These are phyloP conservation scores for Allantophomopsis cytisporea DNA, from an alignment of 2,329 filamentous ascomycete genomes.

Conservation along the genomic window DNA sequence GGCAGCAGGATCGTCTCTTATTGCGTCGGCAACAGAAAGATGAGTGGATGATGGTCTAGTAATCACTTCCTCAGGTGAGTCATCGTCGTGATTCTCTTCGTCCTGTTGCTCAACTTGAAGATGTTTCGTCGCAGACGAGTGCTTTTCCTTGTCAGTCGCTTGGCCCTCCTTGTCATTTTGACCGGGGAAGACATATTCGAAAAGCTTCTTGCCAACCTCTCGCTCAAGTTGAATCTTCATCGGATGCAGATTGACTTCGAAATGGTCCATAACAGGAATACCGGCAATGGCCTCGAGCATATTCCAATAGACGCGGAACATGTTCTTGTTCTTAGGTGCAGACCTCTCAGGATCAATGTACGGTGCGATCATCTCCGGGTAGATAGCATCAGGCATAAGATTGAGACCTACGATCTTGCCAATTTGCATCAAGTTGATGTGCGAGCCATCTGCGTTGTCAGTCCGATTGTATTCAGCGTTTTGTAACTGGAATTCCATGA, in stretches of 20 bases:
- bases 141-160: constrained; percentile 26
- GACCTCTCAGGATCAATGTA: constrained; percentile 59
- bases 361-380: constrained; percentile 90
- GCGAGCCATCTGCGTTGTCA: constrained; percentile 93
- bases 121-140: constrained; percentile 44
- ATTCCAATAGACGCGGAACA: constrained; percentile 92
- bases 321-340: constrained; percentile 54
- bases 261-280: constrained; percentile 93
- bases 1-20: constrained; percentile 35
- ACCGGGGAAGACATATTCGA: constrained; percentile 95
- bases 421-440: constrained; percentile 83
- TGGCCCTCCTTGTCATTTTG: constrained; percentile 28
- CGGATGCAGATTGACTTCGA: constrained; percentile 87
- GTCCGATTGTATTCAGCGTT: constrained; percentile 89
- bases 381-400: constrained; percentile 77
- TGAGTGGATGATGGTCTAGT: constrained; percentile 10
- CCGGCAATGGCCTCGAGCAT: constrained; percentile 97
- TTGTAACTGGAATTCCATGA: constrained; percentile 86
- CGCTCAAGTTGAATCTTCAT: constrained; percentile 88
- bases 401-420: constrained; percentile 83
- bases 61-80: constrained; percentile 16
- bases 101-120: constrained; percentile 24
- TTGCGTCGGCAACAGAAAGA: constrained; percentile 14
- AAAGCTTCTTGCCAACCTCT: constrained; percentile 82
- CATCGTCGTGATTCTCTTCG: constrained; percentile 16